Evolutionary conservation across 257 asterid species (phyloP).

Genomic region (Scutellaria barbata): DNA sequence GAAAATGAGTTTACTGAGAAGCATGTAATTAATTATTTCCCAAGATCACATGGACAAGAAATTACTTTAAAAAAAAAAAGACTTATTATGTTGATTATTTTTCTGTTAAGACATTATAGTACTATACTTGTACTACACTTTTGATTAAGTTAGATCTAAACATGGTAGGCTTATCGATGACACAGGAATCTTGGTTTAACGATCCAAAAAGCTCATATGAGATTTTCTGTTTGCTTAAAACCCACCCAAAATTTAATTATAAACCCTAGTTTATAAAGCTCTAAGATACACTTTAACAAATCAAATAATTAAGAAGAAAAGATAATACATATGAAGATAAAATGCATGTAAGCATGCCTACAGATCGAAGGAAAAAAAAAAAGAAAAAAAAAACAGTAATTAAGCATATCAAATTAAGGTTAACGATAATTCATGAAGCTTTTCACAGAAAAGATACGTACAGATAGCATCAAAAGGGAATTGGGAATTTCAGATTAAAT

Average conservation of each 20-base stretch:
- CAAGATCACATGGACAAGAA: no score
- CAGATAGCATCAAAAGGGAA: no score
- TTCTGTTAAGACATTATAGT: neutral
- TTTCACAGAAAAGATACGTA: no score
- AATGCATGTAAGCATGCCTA: neutral
- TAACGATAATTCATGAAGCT: no score
- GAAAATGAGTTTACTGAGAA: no score
- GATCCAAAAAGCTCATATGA: neutral
- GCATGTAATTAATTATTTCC: no score
- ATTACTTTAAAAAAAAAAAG: no score
- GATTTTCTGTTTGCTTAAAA: neutral
- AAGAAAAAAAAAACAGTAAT: no score
- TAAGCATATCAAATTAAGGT: no score
- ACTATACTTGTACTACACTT: constrained; percentile 26
- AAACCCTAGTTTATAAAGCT: constrained; percentile 27
- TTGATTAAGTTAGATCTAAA: neutral
- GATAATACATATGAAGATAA: neutral
- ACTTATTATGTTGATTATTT: no score
- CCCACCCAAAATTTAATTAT: neutral
- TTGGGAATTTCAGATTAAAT: neutral
- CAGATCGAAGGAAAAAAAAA: neutral
- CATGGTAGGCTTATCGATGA: neutral
- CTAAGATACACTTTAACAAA: neutral
- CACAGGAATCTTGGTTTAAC: neutral
- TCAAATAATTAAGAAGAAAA: no score